Conservation (phyloP, 73 alveolate species). For the Diophrys sp. region DNA sequence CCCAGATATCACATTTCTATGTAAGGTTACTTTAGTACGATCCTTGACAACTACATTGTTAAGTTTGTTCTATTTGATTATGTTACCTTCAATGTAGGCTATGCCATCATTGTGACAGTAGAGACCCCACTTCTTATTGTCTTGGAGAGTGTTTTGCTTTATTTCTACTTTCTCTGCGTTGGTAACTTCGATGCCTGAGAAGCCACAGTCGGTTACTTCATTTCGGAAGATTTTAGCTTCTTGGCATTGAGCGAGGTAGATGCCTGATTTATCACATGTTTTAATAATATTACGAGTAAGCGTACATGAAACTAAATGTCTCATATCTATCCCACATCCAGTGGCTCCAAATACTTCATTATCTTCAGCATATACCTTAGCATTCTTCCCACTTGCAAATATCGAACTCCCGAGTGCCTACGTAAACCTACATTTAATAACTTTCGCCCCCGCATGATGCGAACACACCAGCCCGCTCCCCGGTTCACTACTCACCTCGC, state of each 20-base stretch:
- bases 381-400: slow-evolving; percentile 19
- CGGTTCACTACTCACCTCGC: slow-evolving; percentile 27
- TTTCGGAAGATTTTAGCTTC: slow-evolving; percentile 23
- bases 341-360: slow-evolving; percentile 21
- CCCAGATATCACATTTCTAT: slow-evolving; percentile 3
- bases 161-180: slow-evolving; percentile 29
- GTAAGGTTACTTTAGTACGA: slow-evolving; percentile 5
- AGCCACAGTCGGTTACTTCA: slow-evolving; percentile 18
- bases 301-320: slow-evolving; percentile 14
- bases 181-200: slow-evolving; percentile 32
- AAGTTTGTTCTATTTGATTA: slow-evolving; percentile 9
- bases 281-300: slow-evolving; percentile 2
- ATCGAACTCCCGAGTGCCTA: slow-evolving; percentile 28
- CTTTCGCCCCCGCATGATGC: slow-evolving; percentile 31
- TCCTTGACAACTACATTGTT: slow-evolving; percentile 20
- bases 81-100: slow-evolving; percentile 12
- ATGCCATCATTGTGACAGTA: slow-evolving; percentile 21
- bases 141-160: not conserved
- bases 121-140: slow-evolving; percentile 20
- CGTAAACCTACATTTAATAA: slow-evolving; percentile 3
- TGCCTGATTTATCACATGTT: slow-evolving; percentile 25
- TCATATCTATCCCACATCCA: slow-evolving; percentile 32
- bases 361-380: slow-evolving; percentile 11
- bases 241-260: slow-evolving; percentile 3
- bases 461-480: slow-evolving; percentile 35